Evolutionary conservation across 129 eudicot genomes (phyloP).

Genomic region (Flaveria bidentis): DNA sequence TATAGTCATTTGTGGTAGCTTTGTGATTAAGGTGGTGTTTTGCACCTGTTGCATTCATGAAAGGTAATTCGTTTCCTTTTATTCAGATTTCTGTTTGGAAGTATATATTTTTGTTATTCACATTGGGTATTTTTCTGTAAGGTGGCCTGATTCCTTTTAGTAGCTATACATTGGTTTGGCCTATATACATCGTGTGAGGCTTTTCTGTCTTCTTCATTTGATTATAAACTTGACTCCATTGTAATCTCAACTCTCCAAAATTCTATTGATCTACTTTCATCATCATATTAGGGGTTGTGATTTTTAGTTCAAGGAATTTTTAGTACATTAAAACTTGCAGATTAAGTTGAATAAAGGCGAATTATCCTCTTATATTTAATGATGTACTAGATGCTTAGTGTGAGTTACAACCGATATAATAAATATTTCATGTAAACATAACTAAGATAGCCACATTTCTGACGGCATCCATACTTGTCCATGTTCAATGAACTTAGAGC

Average conservation of each 20-base stretch:
- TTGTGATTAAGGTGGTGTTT: neutral
- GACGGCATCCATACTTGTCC: constrained; percentile 11
- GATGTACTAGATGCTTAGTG: no score
- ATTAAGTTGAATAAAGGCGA: no score
- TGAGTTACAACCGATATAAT: no score
- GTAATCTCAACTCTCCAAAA: neutral
- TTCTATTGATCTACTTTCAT: neutral
- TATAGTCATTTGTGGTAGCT: constrained; percentile 15
- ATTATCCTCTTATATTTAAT: no score
- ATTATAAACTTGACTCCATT: neutral
- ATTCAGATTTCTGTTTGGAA: neutral
- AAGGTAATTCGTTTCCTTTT: constrained; percentile 17
- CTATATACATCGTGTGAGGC: neutral
- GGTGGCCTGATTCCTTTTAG: neutral
- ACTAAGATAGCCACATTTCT: neutral
- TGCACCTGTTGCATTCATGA: constrained; percentile 16
- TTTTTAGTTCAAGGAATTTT: neutral
- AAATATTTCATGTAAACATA: no score
- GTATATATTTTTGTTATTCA: no score
- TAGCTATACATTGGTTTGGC: neutral
- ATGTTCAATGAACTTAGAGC: constrained; percentile 17
- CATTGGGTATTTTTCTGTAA: neutral
- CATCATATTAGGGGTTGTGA: neutral
- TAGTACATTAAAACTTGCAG: neutral
- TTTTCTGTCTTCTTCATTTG: neutral